Evolutionary conservation across 345 rosid genomes (phyloP), one percentile per base, ranked within the genome.

Genomic region (Excoecaria cochinchinensis): DNA sequence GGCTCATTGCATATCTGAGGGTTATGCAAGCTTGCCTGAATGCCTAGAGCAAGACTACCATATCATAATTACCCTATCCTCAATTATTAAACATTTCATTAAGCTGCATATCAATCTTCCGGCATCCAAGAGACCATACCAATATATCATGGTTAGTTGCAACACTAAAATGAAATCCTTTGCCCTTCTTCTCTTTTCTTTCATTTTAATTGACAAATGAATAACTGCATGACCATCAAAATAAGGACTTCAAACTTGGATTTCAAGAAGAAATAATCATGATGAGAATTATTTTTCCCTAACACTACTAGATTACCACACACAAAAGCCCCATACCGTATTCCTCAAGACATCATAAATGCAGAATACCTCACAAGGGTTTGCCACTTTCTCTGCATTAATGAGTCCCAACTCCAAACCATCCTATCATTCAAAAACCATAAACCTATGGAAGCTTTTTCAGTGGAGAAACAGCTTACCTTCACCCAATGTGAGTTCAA

Each of bases 401-500:
- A 39, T 13, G 47, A 10, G 66, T 21, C 70, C 57, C 36, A 59
- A 16, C 66, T 21, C 70, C 57, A 24, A 59, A 16, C 66, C 73
- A 62, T 61, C 58, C 42, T 48, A 38, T 52, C 13, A 72, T 63
- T 56, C 44, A 9, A 51, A 58, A 67, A 66, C 39, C 40, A 55
- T 38, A 70, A 36, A 57, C 21, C n/a, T 17, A 31, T 17, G 46
- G 16, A 57, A 25, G 55, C 31, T 48, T 21, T 57, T 53, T 13
- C 31, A 52, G 17, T 55, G 14, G 47, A 60, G 22, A 81, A 64
- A 46, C 31, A 73, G 73, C 83, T 84, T 76, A 92, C 99, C 98
- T 86, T 90, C 89, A 67, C 82, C 89, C 50, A 82, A 77, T 65
- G 76, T 69, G 77, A 96, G 90, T 69, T 90, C 94, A 67, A 56